phyloP scores from a whole-genome alignment of 306 rosid species.

The Vachellia collinsii region DNA sequence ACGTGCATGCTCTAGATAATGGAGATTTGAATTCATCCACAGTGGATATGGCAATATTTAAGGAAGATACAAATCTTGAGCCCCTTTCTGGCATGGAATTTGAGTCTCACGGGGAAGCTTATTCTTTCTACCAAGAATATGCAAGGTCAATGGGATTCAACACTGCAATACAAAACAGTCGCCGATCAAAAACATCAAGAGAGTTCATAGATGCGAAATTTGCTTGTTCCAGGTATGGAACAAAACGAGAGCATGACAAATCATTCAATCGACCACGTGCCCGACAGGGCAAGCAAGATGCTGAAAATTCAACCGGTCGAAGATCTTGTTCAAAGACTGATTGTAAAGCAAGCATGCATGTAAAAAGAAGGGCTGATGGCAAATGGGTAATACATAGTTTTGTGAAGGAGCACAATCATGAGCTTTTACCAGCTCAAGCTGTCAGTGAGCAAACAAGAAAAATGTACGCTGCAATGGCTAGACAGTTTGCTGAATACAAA shows the following conservation, averaged over 20 bases:
- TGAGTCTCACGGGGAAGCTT: slow-evolving; percentile 93
- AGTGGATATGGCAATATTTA: slow-evolving; percentile 67
- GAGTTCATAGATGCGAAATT: slow-evolving; percentile 98
- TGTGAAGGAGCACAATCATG: slow-evolving; percentile 96
- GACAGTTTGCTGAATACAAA: slow-evolving; percentile 96
- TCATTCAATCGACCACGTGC: slow-evolving; percentile 84
- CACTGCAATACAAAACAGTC: slow-evolving; percentile 97
- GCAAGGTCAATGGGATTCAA: slow-evolving; percentile 98
- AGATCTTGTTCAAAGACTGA: slow-evolving; percentile 97
- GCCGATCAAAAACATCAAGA: slow-evolving; percentile 95
- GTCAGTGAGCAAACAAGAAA: slow-evolving; percentile 97
- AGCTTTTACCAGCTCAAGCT: slow-evolving; percentile 97
- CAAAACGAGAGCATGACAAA: slow-evolving; percentile 94
- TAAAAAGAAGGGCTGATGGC: slow-evolving; percentile 95
- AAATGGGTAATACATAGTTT: slow-evolving; percentile 98
- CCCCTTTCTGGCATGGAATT: slow-evolving; percentile 99
- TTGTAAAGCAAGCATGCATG: slow-evolving; percentile 99
- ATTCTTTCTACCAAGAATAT: slow-evolving; percentile 98
- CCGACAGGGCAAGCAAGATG: slow-evolving; percentile 89
- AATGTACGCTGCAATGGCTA: slow-evolving; percentile 99
- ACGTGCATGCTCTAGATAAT: slow-evolving; percentile 64
- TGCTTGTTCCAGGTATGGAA: slow-evolving; percentile 98
- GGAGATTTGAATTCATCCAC: slow-evolving; percentile 82
- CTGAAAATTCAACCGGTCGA: slow-evolving; percentile 87
- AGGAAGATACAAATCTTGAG: slow-evolving; percentile 94